Evolutionary conservation across 768 basidiomycete genomes (phyloP).

Genomic region (Hygrocybe coccinea): DNA sequence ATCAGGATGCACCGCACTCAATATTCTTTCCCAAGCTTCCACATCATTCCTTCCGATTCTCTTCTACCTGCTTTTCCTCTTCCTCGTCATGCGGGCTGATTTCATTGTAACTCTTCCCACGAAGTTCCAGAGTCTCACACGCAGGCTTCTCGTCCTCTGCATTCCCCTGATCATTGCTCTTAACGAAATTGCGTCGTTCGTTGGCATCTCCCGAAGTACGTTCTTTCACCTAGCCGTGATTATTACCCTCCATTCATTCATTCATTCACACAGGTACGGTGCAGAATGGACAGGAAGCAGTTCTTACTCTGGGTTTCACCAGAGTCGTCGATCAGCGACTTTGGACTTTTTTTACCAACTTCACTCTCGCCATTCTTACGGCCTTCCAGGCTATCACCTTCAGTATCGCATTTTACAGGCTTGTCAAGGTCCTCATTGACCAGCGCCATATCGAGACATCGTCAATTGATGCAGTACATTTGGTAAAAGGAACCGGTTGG

Average conservation of each 20-base stretch:
- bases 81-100: slow-evolving; percentile 48
- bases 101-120: slow-evolving; percentile 51
- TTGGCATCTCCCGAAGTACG: slow-evolving; percentile 55
- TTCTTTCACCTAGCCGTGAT: slow-evolving; percentile 8
- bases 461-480: slow-evolving; percentile 41
- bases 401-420: slow-evolving; percentile 53
- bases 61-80: slow-evolving; percentile 58
- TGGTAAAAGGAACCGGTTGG: slow-evolving; percentile 63
- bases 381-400: slow-evolving; percentile 57
- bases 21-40: slow-evolving; percentile 34
- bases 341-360: slow-evolving; percentile 55
- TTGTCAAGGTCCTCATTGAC: slow-evolving; percentile 45
- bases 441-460: slow-evolving; percentile 48
- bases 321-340: slow-evolving; percentile 31
- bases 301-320: slow-evolving; percentile 41
- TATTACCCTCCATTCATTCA: background rate
- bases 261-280: slow-evolving; percentile 12
- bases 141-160: slow-evolving; percentile 44
- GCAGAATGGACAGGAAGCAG: background rate
- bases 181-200: slow-evolving; percentile 62
- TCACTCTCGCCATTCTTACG: slow-evolving; percentile 56
- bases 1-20: background rate
- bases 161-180: slow-evolving; percentile 51
- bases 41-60: slow-evolving; percentile 63
- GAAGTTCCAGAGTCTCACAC: slow-evolving; percentile 42